Conservation (phyloP, 257 asterid genomes). For the Cynanchum wilfordii region DNA sequence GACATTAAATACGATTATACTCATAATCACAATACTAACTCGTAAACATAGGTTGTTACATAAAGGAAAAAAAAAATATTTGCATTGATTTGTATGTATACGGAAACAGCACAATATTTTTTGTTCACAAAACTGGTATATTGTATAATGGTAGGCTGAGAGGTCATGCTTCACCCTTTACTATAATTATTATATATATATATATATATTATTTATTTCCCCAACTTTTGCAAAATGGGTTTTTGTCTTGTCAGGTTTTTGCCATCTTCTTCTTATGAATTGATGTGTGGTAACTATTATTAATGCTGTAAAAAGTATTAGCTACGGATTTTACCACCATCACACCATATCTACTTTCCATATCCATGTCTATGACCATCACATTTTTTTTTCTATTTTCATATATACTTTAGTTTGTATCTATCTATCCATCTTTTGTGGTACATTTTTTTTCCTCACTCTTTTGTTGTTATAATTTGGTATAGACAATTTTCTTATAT, state of each 20-base stretch:
- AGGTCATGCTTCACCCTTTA: neutral
- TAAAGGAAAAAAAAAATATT: too few relatives aligned
- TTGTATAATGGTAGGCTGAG: neutral
- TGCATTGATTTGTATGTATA: conserved; percentile 11
- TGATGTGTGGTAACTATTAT: neutral
- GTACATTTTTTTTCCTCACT: neutral
- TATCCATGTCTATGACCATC: neutral
- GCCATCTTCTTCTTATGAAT: neutral
- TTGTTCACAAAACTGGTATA: neutral
- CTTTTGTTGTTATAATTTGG: neutral
- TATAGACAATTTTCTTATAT: neutral
- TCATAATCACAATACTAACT: too few relatives aligned
- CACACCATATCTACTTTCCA: neutral
- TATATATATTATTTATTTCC: too few relatives aligned
- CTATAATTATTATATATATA: neutral
- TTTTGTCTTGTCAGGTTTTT: conserved; percentile 10
- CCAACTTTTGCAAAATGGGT: neutral
- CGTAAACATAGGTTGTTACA: too few relatives aligned
- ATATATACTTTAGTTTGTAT: neutral
- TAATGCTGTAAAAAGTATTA: conserved; percentile 12
- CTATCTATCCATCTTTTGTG: neutral
- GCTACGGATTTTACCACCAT: neutral
- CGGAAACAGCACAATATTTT: neutral
- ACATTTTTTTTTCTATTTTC: neutral
- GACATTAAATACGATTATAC: too few relatives aligned